phyloP scores from a whole-genome alignment of 768 basidiomycete genomes.

The Hortiboletus campestris region DNA sequence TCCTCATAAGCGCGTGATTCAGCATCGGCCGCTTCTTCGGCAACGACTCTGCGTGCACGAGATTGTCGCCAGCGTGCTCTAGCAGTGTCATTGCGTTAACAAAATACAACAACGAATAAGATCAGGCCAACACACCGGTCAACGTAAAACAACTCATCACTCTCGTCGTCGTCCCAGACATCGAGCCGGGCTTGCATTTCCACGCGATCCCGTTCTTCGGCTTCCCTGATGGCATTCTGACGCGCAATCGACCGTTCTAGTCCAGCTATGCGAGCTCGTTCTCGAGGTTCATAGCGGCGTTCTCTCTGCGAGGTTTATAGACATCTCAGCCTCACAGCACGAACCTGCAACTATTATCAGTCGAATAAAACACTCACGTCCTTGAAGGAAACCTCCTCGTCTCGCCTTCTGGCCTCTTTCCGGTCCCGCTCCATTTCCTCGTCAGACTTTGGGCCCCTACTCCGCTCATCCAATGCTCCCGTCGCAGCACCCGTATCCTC shows the following conservation, averaged over 20 bases:
- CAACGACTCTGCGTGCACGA: conserved; percentile 63
- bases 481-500: conserved; percentile 45
- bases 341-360: not conserved
- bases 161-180: conserved; percentile 91
- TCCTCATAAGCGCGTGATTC: conserved; percentile 81
- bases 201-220: conserved; percentile 73
- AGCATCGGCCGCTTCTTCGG: conserved; percentile 82
- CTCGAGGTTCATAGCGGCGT: conserved; percentile 88
- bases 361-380: conserved; percentile 57
- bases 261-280: conserved; percentile 74
- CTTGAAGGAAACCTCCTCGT: conserved; percentile 82
- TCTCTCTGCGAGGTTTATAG: conserved; percentile 60
- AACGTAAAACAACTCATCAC: conserved; percentile 88
- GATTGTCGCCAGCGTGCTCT: conserved; percentile 86
- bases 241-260: conserved; percentile 75
- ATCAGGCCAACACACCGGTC: conserved; percentile 64
- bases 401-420: conserved; percentile 68
- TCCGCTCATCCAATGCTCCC: conserved; percentile 36
- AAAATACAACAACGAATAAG: not conserved
- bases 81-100: not conserved
- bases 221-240: conserved; percentile 67
- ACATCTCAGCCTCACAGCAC: not conserved
- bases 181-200: conserved; percentile 83
- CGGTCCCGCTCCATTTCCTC: conserved; percentile 85
- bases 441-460: conserved; percentile 64